These are phyloP conservation scores for Domatiomyces globalis DNA, from an alignment of 2,329 filamentous ascomycete genomes.

Conservation along the genomic window DNA sequence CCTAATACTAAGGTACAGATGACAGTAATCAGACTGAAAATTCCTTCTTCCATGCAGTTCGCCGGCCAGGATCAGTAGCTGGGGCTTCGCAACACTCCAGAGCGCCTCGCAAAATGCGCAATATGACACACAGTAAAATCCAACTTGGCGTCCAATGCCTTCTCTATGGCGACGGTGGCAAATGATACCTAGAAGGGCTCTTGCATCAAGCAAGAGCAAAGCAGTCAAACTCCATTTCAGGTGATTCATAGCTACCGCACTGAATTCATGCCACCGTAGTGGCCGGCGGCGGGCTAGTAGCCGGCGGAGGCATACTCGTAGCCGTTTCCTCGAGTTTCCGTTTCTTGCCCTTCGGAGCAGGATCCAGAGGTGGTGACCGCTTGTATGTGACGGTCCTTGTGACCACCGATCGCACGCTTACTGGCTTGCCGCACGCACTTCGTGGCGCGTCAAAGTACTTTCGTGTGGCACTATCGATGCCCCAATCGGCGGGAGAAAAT, in stretches of 20 bases:
- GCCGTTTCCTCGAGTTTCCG: slow-evolving; percentile 44
- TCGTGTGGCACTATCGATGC: slow-evolving; percentile 48
- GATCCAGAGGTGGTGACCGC: slow-evolving; percentile 56
- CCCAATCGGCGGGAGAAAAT: slow-evolving; percentile 69
- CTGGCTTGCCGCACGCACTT: slow-evolving; percentile 47
- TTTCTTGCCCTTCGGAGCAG: slow-evolving; percentile 83
- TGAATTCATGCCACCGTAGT: not conserved
- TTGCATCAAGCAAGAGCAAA: slow-evolving; percentile 1
- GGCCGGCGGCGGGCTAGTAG: not conserved
- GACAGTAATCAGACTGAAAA: not conserved
- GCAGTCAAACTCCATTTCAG: not conserved
- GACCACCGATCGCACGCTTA: slow-evolving; percentile 72
- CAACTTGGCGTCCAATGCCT: not conserved
- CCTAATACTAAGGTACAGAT: not conserved
- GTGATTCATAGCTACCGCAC: not conserved
- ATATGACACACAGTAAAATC: not conserved
- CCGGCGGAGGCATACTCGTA: slow-evolving; percentile 11
- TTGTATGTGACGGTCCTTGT: slow-evolving; percentile 92
- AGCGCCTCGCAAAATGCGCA: not conserved
- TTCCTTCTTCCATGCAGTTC: not conserved
- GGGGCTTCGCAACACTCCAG: not conserved
- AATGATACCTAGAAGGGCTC: not conserved
- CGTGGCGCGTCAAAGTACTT: slow-evolving; percentile 48
- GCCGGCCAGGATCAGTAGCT: not conserved
- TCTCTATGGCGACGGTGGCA: not conserved